These are phyloP conservation scores for Bimuria novae-zelandiae DNA, from an alignment of 2,329 filamentous ascomycete genomes.

Conservation along the genomic window DNA sequence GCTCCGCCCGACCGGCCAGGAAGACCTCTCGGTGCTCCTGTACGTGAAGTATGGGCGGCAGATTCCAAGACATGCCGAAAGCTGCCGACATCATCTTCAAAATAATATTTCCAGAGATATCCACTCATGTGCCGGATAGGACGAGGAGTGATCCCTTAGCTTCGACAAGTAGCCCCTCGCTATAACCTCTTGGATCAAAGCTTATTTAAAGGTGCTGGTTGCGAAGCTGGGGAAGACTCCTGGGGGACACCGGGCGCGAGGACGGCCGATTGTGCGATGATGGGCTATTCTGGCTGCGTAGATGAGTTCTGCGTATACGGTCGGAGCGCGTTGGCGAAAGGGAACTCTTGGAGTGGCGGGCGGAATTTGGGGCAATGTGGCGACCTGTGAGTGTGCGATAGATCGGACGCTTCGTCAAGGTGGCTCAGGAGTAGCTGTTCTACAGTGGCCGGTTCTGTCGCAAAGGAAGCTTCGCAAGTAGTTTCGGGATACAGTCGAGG, in stretches of 20 bases:
- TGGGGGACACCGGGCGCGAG: conserved; percentile 26
- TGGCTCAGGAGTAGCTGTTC: not conserved
- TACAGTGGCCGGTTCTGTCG: not conserved
- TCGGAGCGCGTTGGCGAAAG: not conserved
- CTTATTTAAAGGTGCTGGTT: conserved; percentile 79
- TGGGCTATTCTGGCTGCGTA: conserved; percentile 4
- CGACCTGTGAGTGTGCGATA: conserved; percentile 9
- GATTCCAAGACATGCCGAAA: conserved; percentile 88
- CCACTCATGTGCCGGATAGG: conserved; percentile 77
- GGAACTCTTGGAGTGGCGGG: conserved; percentile 3
- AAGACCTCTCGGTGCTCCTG: conserved; percentile 57
- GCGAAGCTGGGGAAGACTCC: conserved; percentile 56
- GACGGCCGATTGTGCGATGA: conserved; percentile 32
- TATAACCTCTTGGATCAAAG: conserved; percentile 87
- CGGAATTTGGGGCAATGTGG: conserved; percentile 15
- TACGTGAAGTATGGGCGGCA: conserved; percentile 63
- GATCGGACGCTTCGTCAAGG: conserved; percentile 3
- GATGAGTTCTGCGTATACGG: not conserved
- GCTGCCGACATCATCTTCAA: conserved; percentile 95
- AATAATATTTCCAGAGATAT: conserved; percentile 93
- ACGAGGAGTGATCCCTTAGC: conserved; percentile 51
- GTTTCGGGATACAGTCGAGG: not conserved
- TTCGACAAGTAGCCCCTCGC: conserved; percentile 76
- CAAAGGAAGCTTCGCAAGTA: not conserved
- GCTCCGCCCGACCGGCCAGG: conserved; percentile 39